Evolutionary conservation across 208 protist genomes (phyloP), one percentile per base, ranked within the genome.

Genomic region (Leishmania mexicana): DNA sequence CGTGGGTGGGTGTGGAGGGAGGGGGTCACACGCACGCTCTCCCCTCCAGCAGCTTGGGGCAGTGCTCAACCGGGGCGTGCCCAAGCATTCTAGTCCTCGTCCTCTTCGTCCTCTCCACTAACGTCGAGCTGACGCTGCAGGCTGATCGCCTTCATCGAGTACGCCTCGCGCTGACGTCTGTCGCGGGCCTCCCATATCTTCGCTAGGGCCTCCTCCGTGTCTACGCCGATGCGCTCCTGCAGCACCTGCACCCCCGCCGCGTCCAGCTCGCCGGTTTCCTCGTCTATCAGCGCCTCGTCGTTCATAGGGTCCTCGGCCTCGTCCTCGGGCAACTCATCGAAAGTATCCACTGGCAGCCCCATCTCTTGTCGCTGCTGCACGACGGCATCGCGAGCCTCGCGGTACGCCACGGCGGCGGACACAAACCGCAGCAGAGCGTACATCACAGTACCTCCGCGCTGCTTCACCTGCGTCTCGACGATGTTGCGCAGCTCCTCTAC

Each of bases 111-210:
- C 49, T 87, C 91, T 8, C 81, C 86, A 17, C 86, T 85, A n/a
- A 81, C 86, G 57, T 87, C 86, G 40, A 85, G 86, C 28, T 81
- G 84, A n/a, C 78, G 71, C 31, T 81, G 72, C 77, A 90, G 79
- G 0, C 87, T 90, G 38, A 86, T 85, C 19, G 89, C 90, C 31
- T 87, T 81, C 64, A 89, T 88, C 76, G 84, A 76, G 70, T 93
- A 90, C 58, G 87, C 87, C 84, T 86, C 84, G 31, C 80, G 80
- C 76, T 84, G 75, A 17, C 84, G 90, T 10, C 78, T 83, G 62
- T 97, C 94, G 38, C 76, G 75, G 24, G 81, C 80, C 81, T 90
- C 91, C 93, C 94, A 97, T 51, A 93, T 76, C 84, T 95, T 96
- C 38, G 84, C 89, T 17, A 96, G 84, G 31, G 77, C 79, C 85